Conservation (phyloP, 2,329 filamentous ascomycete species). For the Ceratocystis albifundus region DNA sequence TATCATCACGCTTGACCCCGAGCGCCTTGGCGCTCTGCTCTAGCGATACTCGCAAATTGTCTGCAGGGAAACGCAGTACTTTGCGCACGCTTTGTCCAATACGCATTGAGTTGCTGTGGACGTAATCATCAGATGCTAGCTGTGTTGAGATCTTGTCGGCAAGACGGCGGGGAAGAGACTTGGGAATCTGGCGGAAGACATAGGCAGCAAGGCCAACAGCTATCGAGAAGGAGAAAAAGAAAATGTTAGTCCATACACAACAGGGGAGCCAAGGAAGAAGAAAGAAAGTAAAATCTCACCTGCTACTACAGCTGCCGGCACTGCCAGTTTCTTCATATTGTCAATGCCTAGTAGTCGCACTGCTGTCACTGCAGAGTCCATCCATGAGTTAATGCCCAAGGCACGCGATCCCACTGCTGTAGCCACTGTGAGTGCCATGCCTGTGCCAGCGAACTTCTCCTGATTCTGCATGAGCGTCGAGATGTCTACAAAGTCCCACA, state of each 20-base stretch:
- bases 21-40: conserved; percentile 80
- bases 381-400: conserved; percentile 74
- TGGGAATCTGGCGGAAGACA: conserved; percentile 74
- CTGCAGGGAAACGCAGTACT: conserved; percentile 75
- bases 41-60: conserved; percentile 71
- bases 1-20: conserved; percentile 65
- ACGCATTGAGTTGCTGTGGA: conserved; percentile 73
- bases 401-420: conserved; percentile 73
- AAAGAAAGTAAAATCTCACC: conserved; percentile 45
- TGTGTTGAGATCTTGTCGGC: conserved; percentile 73
- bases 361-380: conserved; percentile 74
- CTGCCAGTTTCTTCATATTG: conserved; percentile 65
- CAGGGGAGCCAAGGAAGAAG: not conserved
- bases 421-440: conserved; percentile 85
- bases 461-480: conserved; percentile 72
- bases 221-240: conserved; percentile 36
- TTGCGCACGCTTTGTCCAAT: conserved; percentile 79
- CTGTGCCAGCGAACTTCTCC: conserved; percentile 87
- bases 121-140: conserved; percentile 76
- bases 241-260: conserved; percentile 21
- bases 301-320: conserved; percentile 68
- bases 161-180: conserved; percentile 75
- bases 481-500: conserved; percentile 90
- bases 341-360: conserved; percentile 70
- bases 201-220: conserved; percentile 67